Evolutionary conservation across 1,139 yeast genomes (phyloP).

Genomic region (Hyphopichia buzzinii): DNA sequence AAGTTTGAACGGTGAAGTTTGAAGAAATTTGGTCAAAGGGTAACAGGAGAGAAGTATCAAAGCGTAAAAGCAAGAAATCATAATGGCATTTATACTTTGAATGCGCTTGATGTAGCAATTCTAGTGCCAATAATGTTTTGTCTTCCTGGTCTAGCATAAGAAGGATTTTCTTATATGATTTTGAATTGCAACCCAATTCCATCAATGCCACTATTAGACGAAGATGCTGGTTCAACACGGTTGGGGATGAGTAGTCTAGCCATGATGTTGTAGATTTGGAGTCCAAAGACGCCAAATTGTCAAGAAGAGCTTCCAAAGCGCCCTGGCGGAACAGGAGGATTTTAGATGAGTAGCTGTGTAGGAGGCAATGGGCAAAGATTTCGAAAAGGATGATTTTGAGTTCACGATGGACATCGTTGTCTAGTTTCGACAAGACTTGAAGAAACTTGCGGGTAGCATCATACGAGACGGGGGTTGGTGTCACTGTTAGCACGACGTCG

Average conservation of each 20-base stretch:
- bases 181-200: constrained; percentile 37
- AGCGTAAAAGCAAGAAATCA: constrained; percentile 26
- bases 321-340: constrained; percentile 19
- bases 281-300: constrained; percentile 9
- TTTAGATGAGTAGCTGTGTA: constrained; percentile 24
- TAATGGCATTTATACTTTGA: constrained; percentile 26
- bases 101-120: constrained; percentile 24
- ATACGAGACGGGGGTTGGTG: not conserved
- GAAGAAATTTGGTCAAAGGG: not conserved
- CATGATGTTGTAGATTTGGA: constrained; percentile 2
- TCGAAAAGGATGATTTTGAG: constrained; percentile 33
- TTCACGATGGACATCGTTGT: constrained; percentile 25
- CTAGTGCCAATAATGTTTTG: constrained; percentile 18
- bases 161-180: constrained; percentile 16
- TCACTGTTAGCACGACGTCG: not conserved
- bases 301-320: constrained; percentile 22
- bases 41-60: not conserved
- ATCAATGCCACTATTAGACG: constrained; percentile 26
- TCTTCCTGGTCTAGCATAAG: constrained; percentile 14
- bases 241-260: constrained; percentile 10
- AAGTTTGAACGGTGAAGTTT: constrained; percentile 31
- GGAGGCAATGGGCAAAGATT: constrained; percentile 21
- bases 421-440: constrained; percentile 10
- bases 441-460: not conserved
- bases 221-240: constrained; percentile 17